Base-by-base conservation (phyloP, 768 basidiomycete genomes). In the Phlegmacium glaucopus region DNA sequence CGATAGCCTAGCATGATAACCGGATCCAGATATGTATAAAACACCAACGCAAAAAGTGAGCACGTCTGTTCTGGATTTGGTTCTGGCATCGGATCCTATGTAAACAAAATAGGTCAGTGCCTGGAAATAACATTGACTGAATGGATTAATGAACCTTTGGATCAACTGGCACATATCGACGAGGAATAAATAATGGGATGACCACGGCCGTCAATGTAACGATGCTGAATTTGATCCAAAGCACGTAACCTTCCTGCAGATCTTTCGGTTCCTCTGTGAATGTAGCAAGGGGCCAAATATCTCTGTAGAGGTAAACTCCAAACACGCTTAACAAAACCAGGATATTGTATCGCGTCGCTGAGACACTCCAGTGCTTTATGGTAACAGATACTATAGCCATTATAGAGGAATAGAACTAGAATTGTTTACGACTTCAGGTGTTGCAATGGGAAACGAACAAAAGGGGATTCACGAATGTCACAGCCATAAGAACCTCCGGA, bases 121-220 rank as follows among this genome's bases (percentile, higher is more conserved):
- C 5, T 15, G 27, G 5, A 5, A 43, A n/a, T 12, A 22, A 35
- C 6, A 15, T 10, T 26, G 16, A 26, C 18, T 15, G 26, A 22
- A 7, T 13, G 29, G 1, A 40, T 30, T 12, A 22, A n/a, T 53
- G 54, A 34, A 74, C 78, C 61, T 69, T 60, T 8, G 76, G 70
- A 51, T 83, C 74, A 8, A 76, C 61, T 0, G 82, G 80, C 7
- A 72, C 57, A 55, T 84, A 83, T 15, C 61, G 63, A 8, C 78
- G 64, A 15, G 84, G 83, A 22, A 71, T 62, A 45, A 76, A 50
- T 12, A 83, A 60, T 1, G 85, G 84, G 12, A 85, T 61, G 4
- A 75, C 39, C 2, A 79, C 55, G 1, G 72, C 72, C 6, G 70
- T 71, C 9, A 75, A 35, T 4, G 66, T 54, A 6, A 83, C 68